phyloP scores from a whole-genome alignment of 192 early-diverging fungal species.

The Podila horticola region DNA sequence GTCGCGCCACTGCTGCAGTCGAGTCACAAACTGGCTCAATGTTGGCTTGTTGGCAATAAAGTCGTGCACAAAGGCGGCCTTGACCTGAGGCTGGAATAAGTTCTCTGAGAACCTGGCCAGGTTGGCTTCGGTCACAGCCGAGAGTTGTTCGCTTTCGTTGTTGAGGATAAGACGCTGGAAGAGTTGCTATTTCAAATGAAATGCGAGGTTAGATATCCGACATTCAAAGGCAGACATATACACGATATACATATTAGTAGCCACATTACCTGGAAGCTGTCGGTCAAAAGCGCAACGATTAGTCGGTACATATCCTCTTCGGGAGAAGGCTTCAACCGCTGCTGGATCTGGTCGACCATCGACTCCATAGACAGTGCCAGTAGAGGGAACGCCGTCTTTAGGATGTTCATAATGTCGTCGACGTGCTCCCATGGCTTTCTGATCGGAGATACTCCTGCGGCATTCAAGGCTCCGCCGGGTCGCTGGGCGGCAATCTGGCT shows the following conservation, averaged over 20 bases:
- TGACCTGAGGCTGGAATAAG: constrained; percentile 63
- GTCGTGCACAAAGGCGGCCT: constrained; percentile 88
- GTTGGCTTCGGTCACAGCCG: constrained; percentile 79
- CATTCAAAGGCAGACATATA: not conserved
- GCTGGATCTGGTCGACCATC: constrained; percentile 98
- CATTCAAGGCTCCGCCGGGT: constrained; percentile 34
- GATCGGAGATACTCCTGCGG: constrained; percentile 36
- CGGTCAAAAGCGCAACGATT: constrained; percentile 90
- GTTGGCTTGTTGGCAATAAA: constrained; percentile 93
- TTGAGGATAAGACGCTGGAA: constrained; percentile 66
- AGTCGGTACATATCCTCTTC: constrained; percentile 99
- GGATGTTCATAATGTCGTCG: constrained; percentile 94
- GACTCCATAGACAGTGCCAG: constrained; percentile 97
- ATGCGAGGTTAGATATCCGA: not conserved
- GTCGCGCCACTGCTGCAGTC: constrained; percentile 93
- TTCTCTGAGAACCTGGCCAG: constrained; percentile 90
- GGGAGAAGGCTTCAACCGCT: constrained; percentile 90
- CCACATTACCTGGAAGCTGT: constrained; percentile 80
- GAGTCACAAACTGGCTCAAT: constrained; percentile 83
- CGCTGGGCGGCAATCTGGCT: constrained; percentile 37
- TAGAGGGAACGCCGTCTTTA: constrained; percentile 96
- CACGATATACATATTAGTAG: not conserved
- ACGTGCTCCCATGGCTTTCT: constrained; percentile 86
- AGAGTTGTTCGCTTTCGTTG: constrained; percentile 70
- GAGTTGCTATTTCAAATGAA: constrained; percentile 64